Base-by-base conservation (phyloP, 2,329 filamentous ascomycete species). In the Elsinoe necatrix region DNA sequence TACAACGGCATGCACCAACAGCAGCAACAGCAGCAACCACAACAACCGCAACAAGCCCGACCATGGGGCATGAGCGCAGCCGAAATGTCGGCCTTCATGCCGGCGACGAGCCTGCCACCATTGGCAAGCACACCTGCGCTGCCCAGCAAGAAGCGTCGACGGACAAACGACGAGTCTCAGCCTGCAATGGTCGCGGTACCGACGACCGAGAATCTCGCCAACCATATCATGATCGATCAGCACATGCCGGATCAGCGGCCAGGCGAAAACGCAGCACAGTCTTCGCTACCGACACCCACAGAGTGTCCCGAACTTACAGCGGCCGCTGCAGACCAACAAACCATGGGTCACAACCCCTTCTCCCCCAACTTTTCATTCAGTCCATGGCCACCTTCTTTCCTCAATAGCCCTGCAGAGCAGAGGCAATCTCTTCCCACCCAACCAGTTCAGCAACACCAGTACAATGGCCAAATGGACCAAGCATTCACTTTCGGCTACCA, bases 331-430 rank as follows among this genome's bases (percentile, higher is more conserved):
- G 47, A 58, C 14, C 29, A 43, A 18, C 64, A 61, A 3, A 64
- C 61, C 25, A 61, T 65, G 47, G 61, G 60, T 16, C 62, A 67
- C 42, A 66, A 72, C 42, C 67, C 69, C 2, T 72, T 74, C 57
- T 73, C 72, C 7, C 72, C 73, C 7, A 71, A 69, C 55, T 75
- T 75, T 59, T 65, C 60, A 16, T 67, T 67, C 59, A 64, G 61
- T 47, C 64, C 64, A 1, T 58, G 63, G 50, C 63, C 62, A 16
- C 42, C 55, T 11, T 52, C 45, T 2, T 41, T 56, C 35, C 29
- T 41, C 35, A 61, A 62, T 50, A 58, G 54, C 41, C 54, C 54
- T 35, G 54, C 54, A 35, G 54, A 56, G 42, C 39, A 37, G 21
- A 18, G 54, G 16, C 60, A 59, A 25, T 56, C 56, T 6, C 31